These are phyloP conservation scores for Dendrobium huoshanense DNA, from an alignment of 106 monocot species.

Conservation along the genomic window DNA sequence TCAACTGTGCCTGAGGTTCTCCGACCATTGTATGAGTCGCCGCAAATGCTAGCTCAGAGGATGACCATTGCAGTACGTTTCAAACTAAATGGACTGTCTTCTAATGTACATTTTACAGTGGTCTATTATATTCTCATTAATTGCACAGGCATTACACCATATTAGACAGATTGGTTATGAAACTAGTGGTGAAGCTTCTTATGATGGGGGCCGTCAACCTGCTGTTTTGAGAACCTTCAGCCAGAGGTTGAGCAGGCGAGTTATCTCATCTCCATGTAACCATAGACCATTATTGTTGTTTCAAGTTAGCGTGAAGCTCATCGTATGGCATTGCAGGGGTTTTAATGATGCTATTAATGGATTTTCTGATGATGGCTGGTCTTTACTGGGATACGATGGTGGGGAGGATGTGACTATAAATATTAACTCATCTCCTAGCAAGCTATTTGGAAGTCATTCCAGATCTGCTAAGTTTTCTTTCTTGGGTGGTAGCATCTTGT, in stretches of 20 bases:
- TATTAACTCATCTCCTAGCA: conserved; percentile 49
- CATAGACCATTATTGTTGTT: background rate
- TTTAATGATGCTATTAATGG: conserved; percentile 88
- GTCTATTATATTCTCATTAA: background rate
- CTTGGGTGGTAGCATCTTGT: conserved; percentile 42
- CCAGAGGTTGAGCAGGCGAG: conserved; percentile 77
- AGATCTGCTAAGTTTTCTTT: conserved; percentile 27
- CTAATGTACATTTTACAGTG: background rate
- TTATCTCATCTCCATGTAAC: background rate
- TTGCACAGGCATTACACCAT: conserved; percentile 64
- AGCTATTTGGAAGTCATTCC: conserved; percentile 36
- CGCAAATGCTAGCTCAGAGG: conserved; percentile 85
- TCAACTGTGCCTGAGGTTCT: conserved; percentile 93
- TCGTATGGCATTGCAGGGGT: conserved; percentile 30
- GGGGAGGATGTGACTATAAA: conserved; percentile 55
- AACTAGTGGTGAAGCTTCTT: conserved; percentile 66
- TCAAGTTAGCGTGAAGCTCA: background rate
- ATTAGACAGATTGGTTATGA: conserved; percentile 81
- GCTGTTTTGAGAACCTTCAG: conserved; percentile 75
- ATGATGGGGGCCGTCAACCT: conserved; percentile 64
- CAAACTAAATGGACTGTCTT: background rate
- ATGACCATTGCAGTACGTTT: conserved; percentile 81
- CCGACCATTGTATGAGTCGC: conserved; percentile 84
- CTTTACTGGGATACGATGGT: conserved; percentile 50
- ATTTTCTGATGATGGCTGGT: conserved; percentile 56